These are phyloP conservation scores for Aureobasidium pullulans DNA, from an alignment of 2,329 filamentous ascomycete species.

Conservation along the genomic window DNA sequence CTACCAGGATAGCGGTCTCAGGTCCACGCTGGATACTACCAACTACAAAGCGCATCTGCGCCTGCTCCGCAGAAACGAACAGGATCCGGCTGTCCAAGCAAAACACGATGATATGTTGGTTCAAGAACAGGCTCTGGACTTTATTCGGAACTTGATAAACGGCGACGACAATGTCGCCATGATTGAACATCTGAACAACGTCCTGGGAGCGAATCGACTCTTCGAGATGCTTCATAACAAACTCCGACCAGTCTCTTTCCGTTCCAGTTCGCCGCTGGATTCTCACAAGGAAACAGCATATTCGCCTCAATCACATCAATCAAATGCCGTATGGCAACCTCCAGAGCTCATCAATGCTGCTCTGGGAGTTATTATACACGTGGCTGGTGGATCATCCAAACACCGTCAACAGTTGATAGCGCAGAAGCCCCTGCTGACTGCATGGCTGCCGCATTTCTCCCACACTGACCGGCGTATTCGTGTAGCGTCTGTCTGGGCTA, in stretches of 20 bases:
- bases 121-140: conserved; percentile 83
- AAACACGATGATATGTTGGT: conserved; percentile 74
- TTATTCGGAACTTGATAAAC: conserved; percentile 83
- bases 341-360: conserved; percentile 68
- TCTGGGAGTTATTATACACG: conserved; percentile 76
- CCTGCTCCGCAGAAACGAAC: conserved; percentile 39
- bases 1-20: conserved; percentile 28
- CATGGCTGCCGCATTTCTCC: conserved; percentile 64
- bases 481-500: conserved; percentile 70
- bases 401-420: conserved; percentile 72
- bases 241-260: conserved; percentile 51
- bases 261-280: neutral
- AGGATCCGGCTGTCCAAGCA: conserved; percentile 59
- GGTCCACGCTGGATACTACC: conserved; percentile 26
- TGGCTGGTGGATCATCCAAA: conserved; percentile 71
- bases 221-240: conserved; percentile 78
- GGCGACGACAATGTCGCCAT: conserved; percentile 56
- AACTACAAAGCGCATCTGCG: conserved; percentile 12
- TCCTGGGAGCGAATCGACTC: conserved; percentile 67
- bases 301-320: conserved; percentile 38
- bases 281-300: neutral
- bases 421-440: conserved; percentile 67
- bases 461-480: conserved; percentile 69
- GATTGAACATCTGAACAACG: conserved; percentile 75
- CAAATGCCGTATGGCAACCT: conserved; percentile 26